A percentile compares a stretch with the other conserved stretches of the same genome.
These are phyloP conservation scores for Rhododendron ovatum DNA, from an alignment of 148 eudicot species.

Conservation along the genomic window DNA sequence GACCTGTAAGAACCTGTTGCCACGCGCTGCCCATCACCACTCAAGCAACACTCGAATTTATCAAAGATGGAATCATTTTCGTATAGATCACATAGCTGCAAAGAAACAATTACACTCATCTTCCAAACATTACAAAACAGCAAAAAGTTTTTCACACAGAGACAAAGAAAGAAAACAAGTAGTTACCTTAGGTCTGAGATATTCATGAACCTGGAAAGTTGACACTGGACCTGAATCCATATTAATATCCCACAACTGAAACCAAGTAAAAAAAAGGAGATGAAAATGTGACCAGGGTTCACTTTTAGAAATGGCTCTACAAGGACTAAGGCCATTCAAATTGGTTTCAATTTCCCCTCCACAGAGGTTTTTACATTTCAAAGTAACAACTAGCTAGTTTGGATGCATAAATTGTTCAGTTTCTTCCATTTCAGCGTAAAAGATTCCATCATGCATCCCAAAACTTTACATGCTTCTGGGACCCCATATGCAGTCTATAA, in stretches of 20 bases:
- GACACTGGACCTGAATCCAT: conserved; percentile 99
- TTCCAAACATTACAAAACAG: neutral
- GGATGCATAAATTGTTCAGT: neutral
- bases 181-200: conserved; percentile 91
- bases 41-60: conserved; percentile 74
- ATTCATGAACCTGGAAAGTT: conserved; percentile 90
- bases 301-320: neutral
- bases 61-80: conserved; percentile 81
- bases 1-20: conserved; percentile 83
- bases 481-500: neutral
- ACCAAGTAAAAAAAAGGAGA: conserved; percentile 15
- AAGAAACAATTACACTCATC: conserved; percentile 8
- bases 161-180: neutral
- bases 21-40: conserved; percentile 67
- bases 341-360: neutral
- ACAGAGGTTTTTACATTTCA: neutral
- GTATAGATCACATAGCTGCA: conserved; percentile 65
- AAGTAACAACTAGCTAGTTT: neutral
- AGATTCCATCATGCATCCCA: neutral
- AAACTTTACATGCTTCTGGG: neutral
- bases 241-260: conserved; percentile 98
- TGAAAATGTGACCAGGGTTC: neutral
- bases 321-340: conserved; percentile 1
- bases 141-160: neutral
- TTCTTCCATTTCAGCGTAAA: neutral